Evolutionary conservation across 2,329 filamentous ascomycete species (phyloP), one percentile per base, ranked within the genome.

Genomic region (Coniochaeta hoffmannii): DNA sequence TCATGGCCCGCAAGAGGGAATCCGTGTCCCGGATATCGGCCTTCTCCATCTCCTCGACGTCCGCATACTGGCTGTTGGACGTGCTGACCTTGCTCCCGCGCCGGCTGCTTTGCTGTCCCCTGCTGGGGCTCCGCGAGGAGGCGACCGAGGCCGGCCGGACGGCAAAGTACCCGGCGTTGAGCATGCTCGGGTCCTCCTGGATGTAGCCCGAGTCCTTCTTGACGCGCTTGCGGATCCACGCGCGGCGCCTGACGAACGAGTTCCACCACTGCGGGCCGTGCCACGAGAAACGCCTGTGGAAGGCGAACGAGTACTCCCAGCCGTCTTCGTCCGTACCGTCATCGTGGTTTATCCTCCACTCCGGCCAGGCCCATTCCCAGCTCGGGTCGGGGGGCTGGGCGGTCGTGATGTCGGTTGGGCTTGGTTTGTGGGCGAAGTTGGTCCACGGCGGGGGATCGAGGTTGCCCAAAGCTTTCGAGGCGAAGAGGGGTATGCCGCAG

Each of bases 301-400:
- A 99, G 61, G 89, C 87, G 68, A 97, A 91, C 15, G 90, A 94
- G 71, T 99, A 99, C 68, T 96, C 88, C 94, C 94, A 99, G 3
- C 94, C 94, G 59, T 93, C 89, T 59, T 93, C 87, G 65, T 97
- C 94, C 11, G 89, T 85, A 57, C 88, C 87, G 2, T 87, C 82
- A 75, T 93, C 90, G 80, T 90, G 75, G 57, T 82, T 79, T 61
- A 87, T 65, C 28, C 74, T 76, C 85, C 84, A 87, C 53, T 83
- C 82, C 2, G 82, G 76, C 82, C 83, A 87, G 1, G 74, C 84
- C 94, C 94, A 99, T 67, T 90, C 85, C 94, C 94, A 99, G 59
- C 87, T 90, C 6, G 94, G 94, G 67, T 99, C 94, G 0, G 94
- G 94, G 1, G 96, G 83, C 69, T 97, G 92, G 0, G 93, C 91